Base-by-base conservation (phyloP, 108 stramenopile genomes). In the Halocafeteria seosinensis region DNA sequence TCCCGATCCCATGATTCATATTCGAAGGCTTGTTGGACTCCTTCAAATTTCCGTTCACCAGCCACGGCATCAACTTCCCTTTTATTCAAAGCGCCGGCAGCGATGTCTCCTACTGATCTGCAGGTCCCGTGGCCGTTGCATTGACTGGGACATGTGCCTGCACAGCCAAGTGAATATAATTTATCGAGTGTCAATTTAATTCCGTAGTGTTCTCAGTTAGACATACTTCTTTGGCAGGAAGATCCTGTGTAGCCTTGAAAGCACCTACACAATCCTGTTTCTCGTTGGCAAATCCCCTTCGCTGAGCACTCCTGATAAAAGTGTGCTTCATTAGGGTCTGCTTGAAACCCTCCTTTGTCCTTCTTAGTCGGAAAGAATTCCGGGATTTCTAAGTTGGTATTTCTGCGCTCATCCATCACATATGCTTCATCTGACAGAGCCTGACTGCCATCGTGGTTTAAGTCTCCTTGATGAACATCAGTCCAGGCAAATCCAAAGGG, bases 401-500 rank as follows among this genome's bases (percentile, higher is more conserved):
- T n/a, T 47, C n/a, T 17, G 17, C n/a, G 42, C 17, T 21, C 17
- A n/a, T 17, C 42, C n/a, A n/a, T 47, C 17, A n/a, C n/a, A n/a
- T n/a, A 17, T 17, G 42, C 42, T n/a, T 17, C n/a, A n/a, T 17
- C 17, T 17, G 42, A 47, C 42, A 47, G 42, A n/a, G 17, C 17
- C n/a, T n/a, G n/a, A n/a, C n/a, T n/a, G 23, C 60, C 69, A 52
- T 68, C 67, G 30, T 58, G 37, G 61, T 68, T 62, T 30, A 68
- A 25, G 29, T 68, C 61, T 1, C 67, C 67, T 23, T 3, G 5
- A 33, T 63, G 53, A 9, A 11, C 5, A 9, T 12, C 53, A 17
- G 57, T n/a, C 83, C 83, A 84, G 25, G 76, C 74, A 24, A 61
- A 69, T 38, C 85, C 87, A 33, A 38, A 50, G 1, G 85, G 87